Evolutionary conservation across 2,329 filamentous ascomycete genomes (phyloP), one percentile per base, ranked within the genome.

Genomic region (Grosmannia penicillata): DNA sequence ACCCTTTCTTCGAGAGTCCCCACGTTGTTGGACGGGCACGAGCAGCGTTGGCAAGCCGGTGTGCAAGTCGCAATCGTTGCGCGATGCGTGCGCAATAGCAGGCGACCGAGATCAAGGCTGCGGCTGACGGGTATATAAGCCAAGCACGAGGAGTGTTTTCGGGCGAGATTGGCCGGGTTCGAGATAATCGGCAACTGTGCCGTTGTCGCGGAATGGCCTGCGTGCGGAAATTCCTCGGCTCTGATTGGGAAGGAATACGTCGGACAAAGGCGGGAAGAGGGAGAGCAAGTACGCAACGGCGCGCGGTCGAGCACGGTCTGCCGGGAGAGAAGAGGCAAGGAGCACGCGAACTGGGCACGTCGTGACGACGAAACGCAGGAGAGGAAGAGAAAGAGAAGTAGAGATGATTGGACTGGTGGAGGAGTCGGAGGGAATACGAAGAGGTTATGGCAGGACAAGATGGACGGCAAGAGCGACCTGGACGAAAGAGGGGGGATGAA

Each of bases 1-100:
- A 42, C 41, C 38, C 42, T 38, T 31, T 36, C 37, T 27, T 32
- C 33, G n/a, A 15, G 22, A 21, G 42, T 46, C 45, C 41, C 45
- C 45, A 46, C 45, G 45, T 40, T 32, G 31, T 33, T 22, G 27
- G 10, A 22, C 18, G n/a, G 34, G 36, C 30, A 39, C 38, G 42
- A 40, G 36, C 37, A 35, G 27, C 41, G 19, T 36, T 23, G 13
- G 33, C 7, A 27, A 13, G 6, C 9, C 24, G 33, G 9, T 34
- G 33, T 11, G 22, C n/a, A 15, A 6, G 22, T 8, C 14, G 21
- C 14, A 9, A 17, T 6, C 22, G 18, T 32, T 40, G 33, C 27
- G 33, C 27, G 21, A 23, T n/a, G 27, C 33, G 38, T 33, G 32
- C 33, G 38, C 33, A 34, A 36, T 40, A n/a, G 32, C 23, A 39